These are phyloP conservation scores for Hirsutella rhossiliensis DNA, from an alignment of 2,329 filamentous ascomycete genomes.

Conservation along the genomic window DNA sequence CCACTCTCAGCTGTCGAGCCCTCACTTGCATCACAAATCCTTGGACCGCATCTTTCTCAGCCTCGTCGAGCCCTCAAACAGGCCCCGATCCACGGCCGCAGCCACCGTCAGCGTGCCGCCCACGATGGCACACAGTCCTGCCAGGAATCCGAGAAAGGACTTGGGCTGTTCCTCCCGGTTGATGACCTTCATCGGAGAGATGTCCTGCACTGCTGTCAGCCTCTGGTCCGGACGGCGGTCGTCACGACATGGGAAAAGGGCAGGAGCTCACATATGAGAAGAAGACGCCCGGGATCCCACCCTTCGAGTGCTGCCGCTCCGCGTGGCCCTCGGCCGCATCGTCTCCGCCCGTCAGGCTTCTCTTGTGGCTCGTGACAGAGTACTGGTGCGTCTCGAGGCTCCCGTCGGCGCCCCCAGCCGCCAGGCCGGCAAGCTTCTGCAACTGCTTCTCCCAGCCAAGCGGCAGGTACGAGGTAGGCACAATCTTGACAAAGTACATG, in stretches of 20 bases:
- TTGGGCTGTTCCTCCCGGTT: slow-evolving; percentile 88
- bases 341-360: slow-evolving; percentile 71
- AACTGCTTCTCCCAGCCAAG: slow-evolving; percentile 68
- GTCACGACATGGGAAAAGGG: not conserved
- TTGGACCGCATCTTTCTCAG: slow-evolving; percentile 76
- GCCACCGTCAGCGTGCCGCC: slow-evolving; percentile 93
- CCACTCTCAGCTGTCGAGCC: not conserved
- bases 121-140: slow-evolving; percentile 86
- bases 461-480: slow-evolving; percentile 87
- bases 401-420: slow-evolving; percentile 49
- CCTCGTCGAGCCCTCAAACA: slow-evolving; percentile 78
- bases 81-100: slow-evolving; percentile 77
- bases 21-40: slow-evolving; percentile 30
- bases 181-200: slow-evolving; percentile 98
- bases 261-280: slow-evolving; percentile 73
- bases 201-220: slow-evolving; percentile 48
- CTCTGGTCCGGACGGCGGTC: not conserved
- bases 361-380: slow-evolving; percentile 92
- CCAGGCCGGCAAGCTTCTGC: slow-evolving; percentile 13
- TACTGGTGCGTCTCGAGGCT: slow-evolving; percentile 98
- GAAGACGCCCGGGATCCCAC: slow-evolving; percentile 94
- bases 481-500: slow-evolving; percentile 99
- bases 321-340: slow-evolving; percentile 82
- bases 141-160: slow-evolving; percentile 83
- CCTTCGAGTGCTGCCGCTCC: slow-evolving; percentile 78